Conservation (phyloP, 2,329 filamentous ascomycete genomes). For the Fusarium sororula region DNA sequence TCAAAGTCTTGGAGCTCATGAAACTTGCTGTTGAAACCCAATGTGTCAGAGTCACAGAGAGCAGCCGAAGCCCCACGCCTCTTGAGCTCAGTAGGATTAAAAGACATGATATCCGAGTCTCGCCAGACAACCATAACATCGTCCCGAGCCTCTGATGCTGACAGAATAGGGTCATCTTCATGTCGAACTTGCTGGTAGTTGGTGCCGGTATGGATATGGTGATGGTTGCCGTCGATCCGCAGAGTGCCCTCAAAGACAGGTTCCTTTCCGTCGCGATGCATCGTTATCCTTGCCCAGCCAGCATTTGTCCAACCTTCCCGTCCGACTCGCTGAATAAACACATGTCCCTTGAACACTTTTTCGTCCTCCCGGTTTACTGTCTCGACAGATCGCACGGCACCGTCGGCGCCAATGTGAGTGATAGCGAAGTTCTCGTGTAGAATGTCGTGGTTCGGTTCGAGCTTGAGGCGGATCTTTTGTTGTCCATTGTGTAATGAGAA, state of each 20-base stretch:
- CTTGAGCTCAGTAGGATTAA: slow-evolving; percentile 67
- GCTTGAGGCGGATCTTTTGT: slow-evolving; percentile 77
- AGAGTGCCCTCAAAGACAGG: slow-evolving; percentile 94
- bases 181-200: slow-evolving; percentile 80
- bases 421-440: slow-evolving; percentile 79
- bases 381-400: slow-evolving; percentile 72
- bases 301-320: slow-evolving; percentile 77
- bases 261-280: slow-evolving; percentile 77
- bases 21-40: slow-evolving; percentile 80
- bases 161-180: slow-evolving; percentile 73
- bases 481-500: slow-evolving; percentile 76
- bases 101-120: slow-evolving; percentile 80
- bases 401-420: slow-evolving; percentile 76
- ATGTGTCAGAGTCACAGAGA: slow-evolving; percentile 77
- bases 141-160: slow-evolving; percentile 57
- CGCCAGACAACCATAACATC: slow-evolving; percentile 92
- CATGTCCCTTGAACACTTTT: slow-evolving; percentile 83
- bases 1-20: slow-evolving; percentile 60
- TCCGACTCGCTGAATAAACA: slow-evolving; percentile 72
- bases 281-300: slow-evolving; percentile 86
- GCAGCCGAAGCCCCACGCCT: slow-evolving; percentile 63
- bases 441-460: slow-evolving; percentile 93
- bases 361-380: slow-evolving; percentile 76
- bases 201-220: slow-evolving; percentile 82
- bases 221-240: slow-evolving; percentile 79